Evolutionary conservation across 257 asterid genomes (phyloP).

Genomic region (Solanum neorickii): DNA sequence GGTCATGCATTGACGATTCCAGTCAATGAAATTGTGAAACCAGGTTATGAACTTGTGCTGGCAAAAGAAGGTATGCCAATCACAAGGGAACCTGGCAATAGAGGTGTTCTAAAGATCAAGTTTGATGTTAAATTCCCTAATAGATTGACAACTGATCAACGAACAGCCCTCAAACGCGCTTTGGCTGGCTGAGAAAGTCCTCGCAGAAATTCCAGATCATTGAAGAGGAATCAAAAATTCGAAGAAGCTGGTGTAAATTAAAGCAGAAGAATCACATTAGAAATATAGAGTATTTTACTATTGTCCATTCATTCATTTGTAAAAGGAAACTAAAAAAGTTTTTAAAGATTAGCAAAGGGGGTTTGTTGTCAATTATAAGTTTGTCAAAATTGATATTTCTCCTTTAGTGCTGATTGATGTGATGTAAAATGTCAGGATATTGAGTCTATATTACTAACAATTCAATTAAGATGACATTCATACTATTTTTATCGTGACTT

Average conservation of each 20-base stretch:
- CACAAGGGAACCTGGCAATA: conserved; percentile 34
- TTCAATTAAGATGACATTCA: no score
- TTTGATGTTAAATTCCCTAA: conserved; percentile 67
- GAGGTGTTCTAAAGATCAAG: conserved; percentile 60
- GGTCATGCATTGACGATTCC: conserved; percentile 47
- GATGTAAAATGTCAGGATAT: not conserved
- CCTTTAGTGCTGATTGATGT: not conserved
- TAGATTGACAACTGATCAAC: conserved; percentile 52
- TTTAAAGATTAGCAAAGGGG: not conserved
- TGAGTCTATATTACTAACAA: not conserved
- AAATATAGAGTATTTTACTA: not conserved
- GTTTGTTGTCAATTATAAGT: not conserved
- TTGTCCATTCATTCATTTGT: not conserved
- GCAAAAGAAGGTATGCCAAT: conserved; percentile 78
- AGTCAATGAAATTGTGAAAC: conserved; percentile 20
- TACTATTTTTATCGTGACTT: not conserved
- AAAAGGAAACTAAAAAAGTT: not conserved
- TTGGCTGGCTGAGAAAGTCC: conserved; percentile 26
- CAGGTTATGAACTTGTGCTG: conserved; percentile 51
- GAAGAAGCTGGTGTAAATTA: not conserved
- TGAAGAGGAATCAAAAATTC: no score
- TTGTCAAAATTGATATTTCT: not conserved
- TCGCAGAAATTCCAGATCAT: no score
- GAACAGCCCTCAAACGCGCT: conserved; percentile 33
- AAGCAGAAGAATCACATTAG: not conserved